Evolutionary conservation across 805 yeast genomes (phyloP).

Genomic region (Candida germanica): DNA sequence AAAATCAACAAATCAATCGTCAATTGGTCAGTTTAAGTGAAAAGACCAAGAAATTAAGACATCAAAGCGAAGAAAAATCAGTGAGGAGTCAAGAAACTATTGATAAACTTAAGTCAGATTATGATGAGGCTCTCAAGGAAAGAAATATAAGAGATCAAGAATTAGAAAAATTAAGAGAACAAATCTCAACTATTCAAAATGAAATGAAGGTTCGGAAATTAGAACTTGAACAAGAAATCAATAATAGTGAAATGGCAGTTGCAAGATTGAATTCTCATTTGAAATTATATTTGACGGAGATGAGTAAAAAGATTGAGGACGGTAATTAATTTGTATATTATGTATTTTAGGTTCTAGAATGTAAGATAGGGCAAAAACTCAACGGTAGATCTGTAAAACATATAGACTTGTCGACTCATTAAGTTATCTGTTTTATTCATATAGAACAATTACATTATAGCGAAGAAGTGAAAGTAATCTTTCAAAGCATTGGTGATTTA

Average conservation of each 20-base stretch:
- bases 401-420: too few species aligned
- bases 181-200: conserved; percentile 43
- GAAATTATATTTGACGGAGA: conserved; percentile 49
- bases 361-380: neutral
- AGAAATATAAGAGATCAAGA: conserved; percentile 48
- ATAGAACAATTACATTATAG: too few species aligned
- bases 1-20: conserved; percentile 44
- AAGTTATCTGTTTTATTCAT: too few species aligned
- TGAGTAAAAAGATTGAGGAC: conserved; percentile 34
- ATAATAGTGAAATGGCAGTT: conserved; percentile 51
- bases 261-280: conserved; percentile 55
- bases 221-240: conserved; percentile 51
- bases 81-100: conserved; percentile 40
- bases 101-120: conserved; percentile 41
- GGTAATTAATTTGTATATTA: conserved; percentile 2
- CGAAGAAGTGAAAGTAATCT: too few species aligned
- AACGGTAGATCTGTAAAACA: too few species aligned
- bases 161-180: conserved; percentile 44
- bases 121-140: conserved; percentile 47
- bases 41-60: conserved; percentile 41
- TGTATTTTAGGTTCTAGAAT: conserved; percentile 2
- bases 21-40: conserved; percentile 50
- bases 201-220: conserved; percentile 36
- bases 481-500: too few species aligned
- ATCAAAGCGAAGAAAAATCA: conserved; percentile 45